Evolutionary conservation across 345 rosid genomes (phyloP), one percentile per base, ranked within the genome.

Genomic region (Theobroma cacao): DNA sequence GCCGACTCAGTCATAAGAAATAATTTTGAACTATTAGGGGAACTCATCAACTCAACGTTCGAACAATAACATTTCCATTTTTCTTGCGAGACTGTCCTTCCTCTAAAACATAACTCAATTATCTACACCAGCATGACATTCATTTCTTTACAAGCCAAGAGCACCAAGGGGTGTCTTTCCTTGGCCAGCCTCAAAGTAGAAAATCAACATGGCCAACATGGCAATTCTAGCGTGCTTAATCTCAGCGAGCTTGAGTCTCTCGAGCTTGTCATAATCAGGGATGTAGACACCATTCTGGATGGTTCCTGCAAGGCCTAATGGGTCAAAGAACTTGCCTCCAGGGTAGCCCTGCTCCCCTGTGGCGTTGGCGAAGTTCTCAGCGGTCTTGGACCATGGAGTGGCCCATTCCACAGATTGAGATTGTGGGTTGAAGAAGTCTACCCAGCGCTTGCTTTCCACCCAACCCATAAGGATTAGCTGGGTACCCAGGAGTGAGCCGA

Each of bases 401-500:
- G 99, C 99, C 99, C 99, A 95, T 65, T 95, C 98, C 43, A 95
- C 92, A 0, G 99, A 90, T 60, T 95, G 99, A 0, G 99, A 95
- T 48, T 95, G 88, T 5, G 96, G 99, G 89, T 90, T 88, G 92
- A 95, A 96, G 91, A 96, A 96, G 62, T 96, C 99, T 1, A 94
- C 98, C 99, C 99, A 96, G 10, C 98, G 59, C 82, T 96, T 96
- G 93, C 99, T 92, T 91, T 96, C 99, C 4, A 96, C 99, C 99
- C 99, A 96, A 1, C 98, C 99, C 99, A 96, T 96, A 11, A 96
- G 95, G 43, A 96, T 26, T 77, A 96, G 87, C 40, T 96, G 98
- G n/a, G 98, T 95, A 0, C 99, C 98, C 5, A 93, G 85, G 11
- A 95, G 91, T 1, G 97, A 33, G 0, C 99, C 99, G 72, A 95